A percentile compares a stretch with the other conserved stretches of the same genome.
These are phyloP conservation scores for Gonapodya prolifera DNA, from an alignment of 192 early-diverging fungal species.

Conservation along the genomic window DNA sequence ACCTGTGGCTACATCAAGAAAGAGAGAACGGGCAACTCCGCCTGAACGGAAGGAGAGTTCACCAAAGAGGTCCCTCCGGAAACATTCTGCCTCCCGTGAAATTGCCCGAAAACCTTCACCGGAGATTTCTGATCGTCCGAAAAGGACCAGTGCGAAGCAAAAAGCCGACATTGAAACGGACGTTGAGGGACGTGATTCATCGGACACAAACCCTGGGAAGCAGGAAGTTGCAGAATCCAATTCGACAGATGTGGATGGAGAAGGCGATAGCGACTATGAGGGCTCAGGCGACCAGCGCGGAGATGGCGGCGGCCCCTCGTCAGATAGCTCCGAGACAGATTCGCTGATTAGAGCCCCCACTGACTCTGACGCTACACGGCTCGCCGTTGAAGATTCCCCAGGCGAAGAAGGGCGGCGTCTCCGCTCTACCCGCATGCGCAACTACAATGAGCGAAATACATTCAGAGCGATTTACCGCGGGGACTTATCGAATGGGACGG, in stretches of 20 bases:
- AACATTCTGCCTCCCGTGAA: too few species aligned
- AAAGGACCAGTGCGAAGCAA: too few species aligned
- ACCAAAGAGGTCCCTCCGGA: too few species aligned
- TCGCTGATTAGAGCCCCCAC: not conserved
- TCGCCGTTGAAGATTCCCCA: not conserved
- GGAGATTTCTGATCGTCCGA: too few species aligned
- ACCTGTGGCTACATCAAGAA: too few species aligned
- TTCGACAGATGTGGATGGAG: not conserved
- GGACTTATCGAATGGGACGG: not conserved
- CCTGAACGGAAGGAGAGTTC: too few species aligned
- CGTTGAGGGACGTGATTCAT: too few species aligned
- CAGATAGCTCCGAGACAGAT: not conserved
- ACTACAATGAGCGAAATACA: not conserved
- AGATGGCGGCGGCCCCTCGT: not conserved
- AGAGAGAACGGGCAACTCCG: too few species aligned
- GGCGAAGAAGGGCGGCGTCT: not conserved
- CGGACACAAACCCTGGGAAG: too few species aligned
- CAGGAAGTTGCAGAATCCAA: too few species aligned
- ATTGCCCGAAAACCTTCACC: too few species aligned
- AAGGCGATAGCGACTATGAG: not conserved
- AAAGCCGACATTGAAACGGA: too few species aligned
- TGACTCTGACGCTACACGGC: not conserved
- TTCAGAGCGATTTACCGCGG: not conserved
- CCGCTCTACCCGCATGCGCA: not conserved
- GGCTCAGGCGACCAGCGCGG: not conserved